phyloP scores from a whole-genome alignment of 1,284 basidiomycete genomes.

The Coniophora puteana region DNA sequence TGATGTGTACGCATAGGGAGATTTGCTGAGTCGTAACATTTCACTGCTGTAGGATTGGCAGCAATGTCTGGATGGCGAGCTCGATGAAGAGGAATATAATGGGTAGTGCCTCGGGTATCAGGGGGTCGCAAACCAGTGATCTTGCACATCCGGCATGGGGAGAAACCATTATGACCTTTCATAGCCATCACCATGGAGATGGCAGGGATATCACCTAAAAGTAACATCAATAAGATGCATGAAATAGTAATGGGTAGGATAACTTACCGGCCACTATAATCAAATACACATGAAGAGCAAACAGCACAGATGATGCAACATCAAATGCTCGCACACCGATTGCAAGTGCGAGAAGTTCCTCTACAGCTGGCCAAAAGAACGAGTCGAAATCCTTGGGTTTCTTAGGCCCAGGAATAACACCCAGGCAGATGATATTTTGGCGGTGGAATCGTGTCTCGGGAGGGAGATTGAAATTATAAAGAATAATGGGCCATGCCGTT shows the following conservation, averaged over 20 bases:
- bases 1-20: slow-evolving; percentile 24
- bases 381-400: slow-evolving; percentile 39
- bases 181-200: slow-evolving; percentile 40
- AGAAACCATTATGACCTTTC: slow-evolving; percentile 43
- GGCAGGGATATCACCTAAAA: slow-evolving; percentile 47
- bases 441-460: slow-evolving; percentile 27
- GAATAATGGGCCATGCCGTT: slow-evolving; percentile 18
- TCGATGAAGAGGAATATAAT: slow-evolving; percentile 14
- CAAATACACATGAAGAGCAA: slow-evolving; percentile 35
- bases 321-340: slow-evolving; percentile 35
- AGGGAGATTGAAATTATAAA: slow-evolving; percentile 28
- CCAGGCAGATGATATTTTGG: slow-evolving; percentile 31
- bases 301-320: slow-evolving; percentile 16
- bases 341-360: slow-evolving; percentile 34
- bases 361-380: slow-evolving; percentile 34
- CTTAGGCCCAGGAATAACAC: slow-evolving; percentile 41
- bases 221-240: slow-evolving; percentile 27
- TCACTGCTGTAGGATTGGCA: not conserved
- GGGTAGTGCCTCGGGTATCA: not conserved
- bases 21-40: slow-evolving; percentile 16
- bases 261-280: slow-evolving; percentile 29
- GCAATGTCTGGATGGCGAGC: not conserved
- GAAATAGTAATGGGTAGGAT: too few species aligned
- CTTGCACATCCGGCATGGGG: slow-evolving; percentile 41
- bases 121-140: slow-evolving; percentile 34